Conservation (phyloP, 2,329 filamentous ascomycete genomes). For the Emergomyces orientalis region DNA sequence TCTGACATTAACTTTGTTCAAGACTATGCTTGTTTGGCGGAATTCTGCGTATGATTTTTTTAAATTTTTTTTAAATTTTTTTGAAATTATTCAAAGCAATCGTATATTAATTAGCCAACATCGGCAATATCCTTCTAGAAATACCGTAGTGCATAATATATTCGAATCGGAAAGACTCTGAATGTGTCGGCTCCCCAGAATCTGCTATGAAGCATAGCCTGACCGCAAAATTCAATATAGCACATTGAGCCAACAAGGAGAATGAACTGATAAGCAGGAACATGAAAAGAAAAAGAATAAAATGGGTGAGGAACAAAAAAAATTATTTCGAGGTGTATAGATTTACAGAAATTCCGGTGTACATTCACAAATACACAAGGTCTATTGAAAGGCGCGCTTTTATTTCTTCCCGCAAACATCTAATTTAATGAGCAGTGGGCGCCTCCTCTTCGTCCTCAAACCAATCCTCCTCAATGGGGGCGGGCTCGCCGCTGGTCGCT, state of each 20-base stretch:
- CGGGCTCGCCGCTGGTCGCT: conserved; percentile 52
- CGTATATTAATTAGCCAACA: not conserved
- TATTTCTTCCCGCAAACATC: not conserved
- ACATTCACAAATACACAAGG: conserved; percentile 6
- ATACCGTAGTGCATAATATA: not conserved
- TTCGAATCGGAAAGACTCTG: not conserved
- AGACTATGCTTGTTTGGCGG: not conserved
- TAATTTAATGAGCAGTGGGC: conserved; percentile 35
- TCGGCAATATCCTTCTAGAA: not conserved
- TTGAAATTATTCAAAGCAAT: not conserved
- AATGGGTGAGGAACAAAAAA: not conserved
- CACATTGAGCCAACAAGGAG: not conserved
- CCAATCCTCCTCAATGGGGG: conserved; percentile 62
- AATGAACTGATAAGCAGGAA: not conserved
- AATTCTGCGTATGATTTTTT: not conserved
- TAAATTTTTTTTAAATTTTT: not conserved
- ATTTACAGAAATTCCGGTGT: conserved; percentile 7
- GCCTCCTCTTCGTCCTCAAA: conserved; percentile 62
- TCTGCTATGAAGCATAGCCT: not conserved
- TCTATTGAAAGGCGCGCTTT: conserved; percentile 6
- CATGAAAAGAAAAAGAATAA: not conserved
- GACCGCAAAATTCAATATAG: not conserved
- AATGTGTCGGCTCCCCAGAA: not conserved
- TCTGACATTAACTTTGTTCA: not conserved
- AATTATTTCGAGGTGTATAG: conserved; percentile 3